These are phyloP conservation scores for Trypanosoma brucei DNA, from an alignment of 208 protist species.

Conservation along the genomic window DNA sequence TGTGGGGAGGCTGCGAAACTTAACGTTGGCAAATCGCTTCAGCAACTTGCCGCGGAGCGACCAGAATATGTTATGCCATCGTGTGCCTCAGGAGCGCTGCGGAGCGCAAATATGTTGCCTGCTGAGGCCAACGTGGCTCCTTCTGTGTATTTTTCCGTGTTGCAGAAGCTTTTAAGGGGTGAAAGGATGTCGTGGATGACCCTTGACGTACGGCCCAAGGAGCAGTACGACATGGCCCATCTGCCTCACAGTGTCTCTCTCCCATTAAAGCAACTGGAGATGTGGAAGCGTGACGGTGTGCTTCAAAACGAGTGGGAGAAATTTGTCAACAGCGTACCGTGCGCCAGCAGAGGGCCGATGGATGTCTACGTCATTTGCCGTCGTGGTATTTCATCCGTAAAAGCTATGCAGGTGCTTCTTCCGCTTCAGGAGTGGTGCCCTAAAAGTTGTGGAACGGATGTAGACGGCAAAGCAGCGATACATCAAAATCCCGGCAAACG, in stretches of 20 bases:
- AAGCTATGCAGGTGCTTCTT: constrained; percentile 46
- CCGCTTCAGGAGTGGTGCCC: constrained; percentile 7
- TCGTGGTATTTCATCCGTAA: constrained; percentile 67
- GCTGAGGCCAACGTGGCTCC: constrained; percentile 3
- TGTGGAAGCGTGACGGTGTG: constrained; percentile 33
- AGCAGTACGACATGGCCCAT: constrained; percentile 85
- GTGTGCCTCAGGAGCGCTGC: constrained; percentile 14
- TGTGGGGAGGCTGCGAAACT: constrained; percentile 37
- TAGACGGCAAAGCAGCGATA: no score
- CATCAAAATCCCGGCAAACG: no score
- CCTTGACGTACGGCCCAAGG: constrained; percentile 65
- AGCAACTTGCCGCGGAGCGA: constrained; percentile 17
- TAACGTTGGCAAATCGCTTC: constrained; percentile 10
- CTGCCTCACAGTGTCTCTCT: constrained; percentile 45
- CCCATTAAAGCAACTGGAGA: constrained; percentile 44
- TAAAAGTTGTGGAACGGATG: neutral
- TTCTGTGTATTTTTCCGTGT: neutral
- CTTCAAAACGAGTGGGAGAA: constrained; percentile 15
- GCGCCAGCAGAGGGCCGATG: neutral
- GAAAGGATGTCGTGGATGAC: constrained; percentile 5
- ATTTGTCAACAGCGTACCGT: constrained; percentile 10
- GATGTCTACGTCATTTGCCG: constrained; percentile 66
- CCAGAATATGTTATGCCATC: constrained; percentile 50
- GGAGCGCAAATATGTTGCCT: constrained; percentile 6
- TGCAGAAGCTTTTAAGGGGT: neutral